Percentiles rank a stretch among this genome's conserved stretches.
phyloP scores from a whole-genome alignment of 1,284 basidiomycete species.

The Cryptococcus sp. region DNA sequence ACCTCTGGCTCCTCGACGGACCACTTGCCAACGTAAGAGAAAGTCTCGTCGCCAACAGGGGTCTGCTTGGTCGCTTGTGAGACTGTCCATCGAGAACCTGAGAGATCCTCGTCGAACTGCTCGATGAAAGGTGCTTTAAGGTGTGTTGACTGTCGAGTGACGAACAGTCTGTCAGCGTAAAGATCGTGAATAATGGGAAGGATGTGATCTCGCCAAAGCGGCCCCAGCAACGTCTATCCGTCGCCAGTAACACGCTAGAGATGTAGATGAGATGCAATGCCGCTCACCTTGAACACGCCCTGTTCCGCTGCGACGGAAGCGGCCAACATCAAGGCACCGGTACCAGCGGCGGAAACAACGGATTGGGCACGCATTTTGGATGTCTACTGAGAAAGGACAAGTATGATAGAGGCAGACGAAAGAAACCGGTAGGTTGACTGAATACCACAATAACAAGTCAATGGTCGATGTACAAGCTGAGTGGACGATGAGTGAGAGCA shows the following conservation, averaged over 20 bases:
- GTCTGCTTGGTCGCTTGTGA: conserved; percentile 98
- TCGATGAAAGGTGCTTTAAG: conserved; percentile 94
- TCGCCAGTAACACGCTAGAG: too few relatives aligned
- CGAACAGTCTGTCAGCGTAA: conserved; percentile 8
- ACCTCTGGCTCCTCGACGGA: conserved; percentile 86
- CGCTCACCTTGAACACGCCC: conserved; percentile 42
- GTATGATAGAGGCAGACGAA: too few relatives aligned
- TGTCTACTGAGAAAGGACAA: background rate
- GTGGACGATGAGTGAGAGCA: too few relatives aligned
- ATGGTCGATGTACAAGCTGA: background rate
- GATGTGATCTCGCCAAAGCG: too few relatives aligned
- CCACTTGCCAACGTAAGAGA: conserved; percentile 98
- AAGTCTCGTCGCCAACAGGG: conserved; percentile 86
- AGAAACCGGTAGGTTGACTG: background rate
- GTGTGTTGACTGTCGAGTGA: conserved; percentile 64
- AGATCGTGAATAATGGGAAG: background rate
- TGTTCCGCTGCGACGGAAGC: conserved; percentile 39
- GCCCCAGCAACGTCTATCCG: too few relatives aligned
- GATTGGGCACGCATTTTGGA: conserved; percentile 46
- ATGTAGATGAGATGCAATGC: too few relatives aligned
- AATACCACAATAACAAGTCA: background rate
- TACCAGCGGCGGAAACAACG: conserved; percentile 46
- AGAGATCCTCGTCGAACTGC: conserved; percentile 82
- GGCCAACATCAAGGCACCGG: conserved; percentile 44
- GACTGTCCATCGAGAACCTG: conserved; percentile 83